phyloP scores from a whole-genome alignment of 140 eudicot genomes.

The Oenanthe javanica region DNA sequence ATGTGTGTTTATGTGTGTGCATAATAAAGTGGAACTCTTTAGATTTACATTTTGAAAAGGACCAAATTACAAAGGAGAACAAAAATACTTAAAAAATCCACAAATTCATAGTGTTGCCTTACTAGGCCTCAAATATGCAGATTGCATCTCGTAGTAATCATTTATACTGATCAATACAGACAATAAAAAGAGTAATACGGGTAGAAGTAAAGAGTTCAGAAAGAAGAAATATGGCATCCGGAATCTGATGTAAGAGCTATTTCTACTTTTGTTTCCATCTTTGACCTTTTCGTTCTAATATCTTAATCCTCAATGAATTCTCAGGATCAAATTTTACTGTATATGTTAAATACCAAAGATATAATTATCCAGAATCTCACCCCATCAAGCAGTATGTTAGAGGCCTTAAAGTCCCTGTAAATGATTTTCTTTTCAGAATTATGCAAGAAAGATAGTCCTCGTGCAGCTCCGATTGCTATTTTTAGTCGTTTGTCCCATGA shows the following conservation, averaged over 20 bases:
- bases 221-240: neutral
- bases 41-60: too few species aligned
- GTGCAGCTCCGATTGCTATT: constrained; percentile 6
- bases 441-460: constrained; percentile 9
- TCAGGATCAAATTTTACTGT: neutral
- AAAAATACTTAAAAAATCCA: too few species aligned
- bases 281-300: neutral
- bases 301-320: neutral
- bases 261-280: neutral
- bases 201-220: neutral
- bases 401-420: constrained; percentile 15
- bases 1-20: too few species aligned
- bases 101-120: too few species aligned
- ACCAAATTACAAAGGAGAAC: too few species aligned
- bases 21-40: too few species aligned
- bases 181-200: neutral
- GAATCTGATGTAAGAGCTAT: neutral
- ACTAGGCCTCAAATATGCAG: too few species aligned
- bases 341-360: neutral
- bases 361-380: neutral
- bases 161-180: neutral
- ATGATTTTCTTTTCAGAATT: constrained; percentile 1
- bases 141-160: too few species aligned
- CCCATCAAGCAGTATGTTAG: constrained; percentile 9
- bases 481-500: constrained; percentile 5